A percentile compares a stretch with the other conserved stretches of the same genome.
Evolutionary conservation across 305 asterid species (phyloP).

Genomic region (Fraxinus baroniana): DNA sequence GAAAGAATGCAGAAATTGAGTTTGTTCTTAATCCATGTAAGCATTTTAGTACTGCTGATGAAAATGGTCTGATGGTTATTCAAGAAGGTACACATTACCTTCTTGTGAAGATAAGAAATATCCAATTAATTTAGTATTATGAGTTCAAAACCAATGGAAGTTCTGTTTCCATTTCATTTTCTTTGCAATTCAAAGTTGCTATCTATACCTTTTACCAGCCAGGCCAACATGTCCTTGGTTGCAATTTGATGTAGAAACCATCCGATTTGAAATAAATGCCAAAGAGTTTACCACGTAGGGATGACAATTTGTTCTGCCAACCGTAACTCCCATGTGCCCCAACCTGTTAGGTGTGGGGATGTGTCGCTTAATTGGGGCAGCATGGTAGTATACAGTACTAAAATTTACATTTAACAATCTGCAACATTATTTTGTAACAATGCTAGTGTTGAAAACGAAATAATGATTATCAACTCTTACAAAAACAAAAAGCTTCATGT

Average conservation of each 20-base stretch:
- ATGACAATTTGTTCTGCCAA: not conserved
- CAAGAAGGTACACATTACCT: constrained; percentile 39
- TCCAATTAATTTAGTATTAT: constrained; percentile 38
- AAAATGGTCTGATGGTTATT: constrained; percentile 65
- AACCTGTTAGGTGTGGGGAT: too few species aligned
- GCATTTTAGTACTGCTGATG: constrained; percentile 59
- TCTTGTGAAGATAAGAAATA: constrained; percentile 34
- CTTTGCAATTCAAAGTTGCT: not conserved
- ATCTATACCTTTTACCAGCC: not conserved
- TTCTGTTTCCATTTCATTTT: not conserved
- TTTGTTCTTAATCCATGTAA: constrained; percentile 68
- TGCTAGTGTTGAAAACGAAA: not conserved
- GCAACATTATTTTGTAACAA: not conserved
- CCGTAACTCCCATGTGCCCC: too few species aligned
- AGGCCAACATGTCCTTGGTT: not conserved
- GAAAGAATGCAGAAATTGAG: constrained; percentile 41
- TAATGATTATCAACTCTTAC: not conserved
- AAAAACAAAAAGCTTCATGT: too few species aligned
- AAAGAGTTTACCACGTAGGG: not conserved
- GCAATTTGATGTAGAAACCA: not conserved
- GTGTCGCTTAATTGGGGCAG: not conserved
- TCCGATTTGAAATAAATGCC: not conserved
- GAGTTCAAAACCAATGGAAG: constrained; percentile 12
- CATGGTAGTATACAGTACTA: not conserved
- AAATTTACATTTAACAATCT: not conserved